Base-by-base conservation (phyloP, 176 grass and related monocot genomes). In the Lolium perenne region DNA sequence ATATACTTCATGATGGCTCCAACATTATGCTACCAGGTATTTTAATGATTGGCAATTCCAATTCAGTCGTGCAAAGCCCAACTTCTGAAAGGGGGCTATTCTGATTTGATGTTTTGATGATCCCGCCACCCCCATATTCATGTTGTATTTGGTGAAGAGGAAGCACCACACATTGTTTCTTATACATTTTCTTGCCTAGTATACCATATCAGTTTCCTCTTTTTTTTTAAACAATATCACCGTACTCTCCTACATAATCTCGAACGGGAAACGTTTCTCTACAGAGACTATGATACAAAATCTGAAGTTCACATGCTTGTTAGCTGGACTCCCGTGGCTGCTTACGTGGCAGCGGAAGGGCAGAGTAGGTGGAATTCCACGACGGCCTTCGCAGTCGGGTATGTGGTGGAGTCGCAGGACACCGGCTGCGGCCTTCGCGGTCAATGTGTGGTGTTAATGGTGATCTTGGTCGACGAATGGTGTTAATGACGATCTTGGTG, bases 11-110 rank as follows among this genome's bases (percentile, higher is more conserved):
- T 98, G 83, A 79, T 98, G 86, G 96, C 96, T 88, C 96, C 96
- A 17, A 95, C 96, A 68, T 86, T 98, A 49, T 95, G 96, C 89
- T 98, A 95, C 59, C 95, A 98, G 95, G 95, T 98, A 90, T 29
- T 82, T 89, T 56, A 77, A 11, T 66, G 20, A 5, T 69, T 38
- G 73, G 47, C 53, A 74, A 58, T 76, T 78, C 41, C 26, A 65
- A 58, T 66, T 21, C 8, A 53, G 18, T 53, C 4, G 11, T 55
- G 71, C 35, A 21, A 66, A 87, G 9, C 71, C 45, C 12, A 45
- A 59, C 26, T 74, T 51, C 32, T 74, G 22, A 23, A 61, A 58
- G 54, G 12, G 14, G 14, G 38, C 26, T 47, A 21, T 83, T 83
- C 81, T 83, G 8, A 26, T 83, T 50, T 21, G 22, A 21, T 70